Evolutionary conservation across 2,329 filamentous ascomycete genomes (phyloP).

Genomic region (Pseudogymnoascus sp.): DNA sequence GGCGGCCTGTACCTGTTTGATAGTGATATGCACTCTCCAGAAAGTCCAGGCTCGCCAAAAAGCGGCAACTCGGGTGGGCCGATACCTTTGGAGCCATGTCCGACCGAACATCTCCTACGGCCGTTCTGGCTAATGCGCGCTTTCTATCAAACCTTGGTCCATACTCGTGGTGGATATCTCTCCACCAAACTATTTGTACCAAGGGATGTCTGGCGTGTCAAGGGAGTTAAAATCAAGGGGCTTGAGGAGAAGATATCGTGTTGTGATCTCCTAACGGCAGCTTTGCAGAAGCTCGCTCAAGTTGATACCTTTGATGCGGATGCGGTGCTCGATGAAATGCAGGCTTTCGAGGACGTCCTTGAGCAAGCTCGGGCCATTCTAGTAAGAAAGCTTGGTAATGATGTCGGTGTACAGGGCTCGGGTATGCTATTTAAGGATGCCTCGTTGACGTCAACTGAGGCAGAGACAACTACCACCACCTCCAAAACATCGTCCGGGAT

Average conservation of each 20-base stretch:
- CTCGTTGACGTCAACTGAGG: constrained; percentile 35
- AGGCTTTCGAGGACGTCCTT: constrained; percentile 73
- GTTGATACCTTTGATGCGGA: constrained; percentile 89
- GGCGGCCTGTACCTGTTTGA: constrained; percentile 79
- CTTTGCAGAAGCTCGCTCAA: constrained; percentile 70
- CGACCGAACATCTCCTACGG: constrained; percentile 77
- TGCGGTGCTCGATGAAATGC: constrained; percentile 89
- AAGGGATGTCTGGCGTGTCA: constrained; percentile 86
- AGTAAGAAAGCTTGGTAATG: constrained; percentile 79
- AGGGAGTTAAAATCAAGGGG: constrained; percentile 84
- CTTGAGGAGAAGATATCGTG: constrained; percentile 90
- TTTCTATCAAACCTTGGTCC: constrained; percentile 83
- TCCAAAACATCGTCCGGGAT: constrained; percentile 52
- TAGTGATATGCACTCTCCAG: constrained; percentile 66
- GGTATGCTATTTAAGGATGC: constrained; percentile 70
- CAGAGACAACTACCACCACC: constrained; percentile 36
- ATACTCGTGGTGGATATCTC: constrained; percentile 85
- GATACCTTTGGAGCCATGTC: constrained; percentile 80
- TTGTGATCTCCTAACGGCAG: constrained; percentile 84
- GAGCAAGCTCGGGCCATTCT: constrained; percentile 76
- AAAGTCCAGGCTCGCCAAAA: constrained; percentile 58
- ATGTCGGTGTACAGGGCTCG: constrained; percentile 76
- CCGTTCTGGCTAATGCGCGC: constrained; percentile 98
- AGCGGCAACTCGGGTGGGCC: constrained; percentile 58
- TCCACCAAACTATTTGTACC: constrained; percentile 89